Evolutionary conservation across 331 rosid genomes (phyloP).

Genomic region (Dryas integrifolia): DNA sequence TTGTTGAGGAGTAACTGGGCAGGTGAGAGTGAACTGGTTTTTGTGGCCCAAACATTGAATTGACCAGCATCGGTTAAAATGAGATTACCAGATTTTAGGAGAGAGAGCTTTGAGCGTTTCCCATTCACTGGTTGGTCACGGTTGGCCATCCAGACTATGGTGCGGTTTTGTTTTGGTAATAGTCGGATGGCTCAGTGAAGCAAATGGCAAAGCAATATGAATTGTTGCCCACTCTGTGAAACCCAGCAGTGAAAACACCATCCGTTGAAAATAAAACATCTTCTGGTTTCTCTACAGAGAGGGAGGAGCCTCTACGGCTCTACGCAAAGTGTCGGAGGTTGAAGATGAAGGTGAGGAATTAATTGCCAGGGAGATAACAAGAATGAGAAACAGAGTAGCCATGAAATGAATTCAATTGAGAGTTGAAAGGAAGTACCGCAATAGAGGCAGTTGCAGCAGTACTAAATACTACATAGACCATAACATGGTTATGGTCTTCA

Average conservation of each 20-base stretch:
- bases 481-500: too few relatives aligned
- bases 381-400: constrained; percentile 1
- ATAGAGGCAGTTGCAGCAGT: too few relatives aligned
- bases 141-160: constrained; percentile 60
- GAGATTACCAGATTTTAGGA: constrained; percentile 40
- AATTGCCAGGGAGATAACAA: constrained; percentile 20
- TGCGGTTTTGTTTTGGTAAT: constrained; percentile 6
- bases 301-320: constrained; percentile 38
- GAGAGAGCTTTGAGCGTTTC: constrained; percentile 41
- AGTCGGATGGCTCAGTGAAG: constrained; percentile 32
- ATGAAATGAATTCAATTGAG: not conserved
- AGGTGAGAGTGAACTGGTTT: constrained; percentile 19
- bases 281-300: constrained; percentile 35
- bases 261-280: constrained; percentile 34
- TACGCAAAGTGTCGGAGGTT: not conserved
- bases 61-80: constrained; percentile 37
- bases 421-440: not conserved
- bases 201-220: constrained; percentile 58
- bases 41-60: constrained; percentile 40
- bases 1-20: constrained; percentile 29
- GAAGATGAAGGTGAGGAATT: constrained; percentile 25
- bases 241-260: constrained; percentile 48
- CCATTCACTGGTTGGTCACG: constrained; percentile 52
- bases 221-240: constrained; percentile 42
- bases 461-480: too few relatives aligned